phyloP scores from a whole-genome alignment of 768 basidiomycete species.

The Russula sp. region DNA sequence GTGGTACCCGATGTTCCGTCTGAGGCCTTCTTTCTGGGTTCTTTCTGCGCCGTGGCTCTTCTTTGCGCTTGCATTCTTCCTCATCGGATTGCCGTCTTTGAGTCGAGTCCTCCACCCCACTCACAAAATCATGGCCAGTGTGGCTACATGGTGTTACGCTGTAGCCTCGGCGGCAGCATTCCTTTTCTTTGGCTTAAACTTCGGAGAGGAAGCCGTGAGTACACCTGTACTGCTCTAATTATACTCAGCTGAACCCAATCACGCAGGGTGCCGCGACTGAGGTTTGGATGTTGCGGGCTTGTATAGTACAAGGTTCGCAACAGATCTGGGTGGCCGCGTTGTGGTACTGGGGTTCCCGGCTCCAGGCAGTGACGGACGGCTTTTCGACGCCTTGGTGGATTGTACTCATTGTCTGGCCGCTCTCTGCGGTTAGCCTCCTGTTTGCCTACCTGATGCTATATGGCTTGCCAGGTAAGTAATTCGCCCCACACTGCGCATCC shows the following conservation, averaged over 20 bases:
- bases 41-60: constrained; percentile 86
- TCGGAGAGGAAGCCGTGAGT: constrained; percentile 88
- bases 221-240: background rate
- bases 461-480: constrained; percentile 70
- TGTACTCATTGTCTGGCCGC: constrained; percentile 72
- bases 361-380: constrained; percentile 50
- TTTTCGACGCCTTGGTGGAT: constrained; percentile 80
- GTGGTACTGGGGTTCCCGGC: constrained; percentile 91
- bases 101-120: constrained; percentile 49
- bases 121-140: constrained; percentile 62
- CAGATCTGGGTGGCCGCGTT: constrained; percentile 94
- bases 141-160: constrained; percentile 89
- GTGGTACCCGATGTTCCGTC: constrained; percentile 88
- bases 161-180: constrained; percentile 91
- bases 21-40: constrained; percentile 83
- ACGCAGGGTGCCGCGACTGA: constrained; percentile 85
- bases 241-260: constrained; percentile 14
- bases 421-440: constrained; percentile 64
- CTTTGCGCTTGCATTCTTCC: constrained; percentile 85
- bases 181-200: constrained; percentile 91
- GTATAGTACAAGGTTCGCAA: constrained; percentile 90
- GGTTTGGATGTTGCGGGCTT: constrained; percentile 87
- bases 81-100: constrained; percentile 84
- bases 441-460: constrained; percentile 82
- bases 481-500: background rate